These are phyloP conservation scores for Toxoplasma gondii DNA, from an alignment of 169 alveolate species.

Conservation along the genomic window DNA sequence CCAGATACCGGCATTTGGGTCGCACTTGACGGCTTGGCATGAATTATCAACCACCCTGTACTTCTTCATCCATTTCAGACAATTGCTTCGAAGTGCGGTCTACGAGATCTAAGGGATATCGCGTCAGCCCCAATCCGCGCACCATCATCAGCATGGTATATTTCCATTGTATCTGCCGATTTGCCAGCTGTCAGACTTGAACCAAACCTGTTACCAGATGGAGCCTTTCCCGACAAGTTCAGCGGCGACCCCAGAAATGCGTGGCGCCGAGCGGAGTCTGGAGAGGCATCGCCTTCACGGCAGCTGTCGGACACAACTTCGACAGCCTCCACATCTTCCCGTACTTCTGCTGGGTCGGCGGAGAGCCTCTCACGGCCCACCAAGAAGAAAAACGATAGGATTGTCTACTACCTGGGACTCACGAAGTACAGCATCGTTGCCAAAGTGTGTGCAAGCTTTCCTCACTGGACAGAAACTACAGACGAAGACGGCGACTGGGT, in stretches of 20 bases:
- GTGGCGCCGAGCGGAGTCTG: background rate
- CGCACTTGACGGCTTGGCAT: no score
- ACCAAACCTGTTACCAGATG: background rate
- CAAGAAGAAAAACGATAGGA: slow-evolving; percentile 6
- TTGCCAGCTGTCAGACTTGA: background rate
- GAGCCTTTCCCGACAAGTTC: background rate
- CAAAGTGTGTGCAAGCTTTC: slow-evolving; percentile 66
- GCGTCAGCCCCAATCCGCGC: background rate
- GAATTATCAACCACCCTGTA: no score
- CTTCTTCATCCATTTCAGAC: no score
- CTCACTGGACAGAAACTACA: slow-evolving; percentile 57
- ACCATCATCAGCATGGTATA: background rate
- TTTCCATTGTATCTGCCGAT: background rate
- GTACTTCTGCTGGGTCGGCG: background rate
- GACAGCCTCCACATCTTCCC: slow-evolving; percentile 2
- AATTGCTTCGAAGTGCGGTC: no score
- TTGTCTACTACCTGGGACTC: slow-evolving; percentile 47
- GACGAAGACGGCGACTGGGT: slow-evolving; percentile 72
- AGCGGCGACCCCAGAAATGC: background rate
- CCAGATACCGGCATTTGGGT: no score
- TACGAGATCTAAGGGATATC: no score
- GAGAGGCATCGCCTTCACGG: slow-evolving; percentile 1
- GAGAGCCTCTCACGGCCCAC: background rate
- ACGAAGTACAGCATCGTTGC: slow-evolving; percentile 59
- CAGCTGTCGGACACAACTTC: slow-evolving; percentile 8